A percentile compares a stretch with the other conserved stretches of the same genome.
Evolutionary conservation across 2,329 filamentous ascomycete genomes (phyloP).

Genomic region (Cordyceps militaris): DNA sequence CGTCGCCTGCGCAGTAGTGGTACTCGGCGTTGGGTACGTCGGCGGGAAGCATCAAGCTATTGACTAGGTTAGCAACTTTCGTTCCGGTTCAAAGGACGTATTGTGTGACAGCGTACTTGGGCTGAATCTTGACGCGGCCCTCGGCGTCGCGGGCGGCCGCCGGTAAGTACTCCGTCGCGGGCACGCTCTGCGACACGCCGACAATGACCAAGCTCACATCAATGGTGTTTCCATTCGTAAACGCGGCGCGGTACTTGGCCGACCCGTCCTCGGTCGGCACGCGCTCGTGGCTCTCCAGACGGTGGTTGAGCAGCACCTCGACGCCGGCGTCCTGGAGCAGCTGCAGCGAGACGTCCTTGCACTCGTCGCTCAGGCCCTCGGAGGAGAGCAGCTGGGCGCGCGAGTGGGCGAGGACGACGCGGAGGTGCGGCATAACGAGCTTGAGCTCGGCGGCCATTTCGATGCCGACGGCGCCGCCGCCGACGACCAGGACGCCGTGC

Average conservation of each 20-base stretch:
- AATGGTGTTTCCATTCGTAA: constrained; percentile 53
- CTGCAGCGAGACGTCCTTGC: constrained; percentile 54
- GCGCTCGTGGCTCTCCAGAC: constrained; percentile 43
- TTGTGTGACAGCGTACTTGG: constrained; percentile 35
- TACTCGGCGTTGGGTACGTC: constrained; percentile 47
- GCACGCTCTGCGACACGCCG: constrained; percentile 56
- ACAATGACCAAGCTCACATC: constrained; percentile 59
- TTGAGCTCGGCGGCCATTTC: constrained; percentile 79
- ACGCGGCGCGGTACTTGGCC: constrained; percentile 41
- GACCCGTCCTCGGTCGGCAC: constrained; percentile 37
- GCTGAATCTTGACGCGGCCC: constrained; percentile 56
- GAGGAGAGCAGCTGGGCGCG: constrained; percentile 62
- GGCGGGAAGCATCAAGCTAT: constrained; percentile 47
- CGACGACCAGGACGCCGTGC: constrained; percentile 61
- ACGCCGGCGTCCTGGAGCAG: constrained; percentile 57
- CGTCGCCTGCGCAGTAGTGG: constrained; percentile 67
- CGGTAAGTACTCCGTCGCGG: constrained; percentile 59
- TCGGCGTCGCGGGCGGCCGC: constrained; percentile 50
- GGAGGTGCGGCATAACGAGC: constrained; percentile 52
- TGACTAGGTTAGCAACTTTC: neutral
- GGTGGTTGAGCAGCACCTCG: constrained; percentile 54
- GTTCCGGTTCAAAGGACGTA: neutral
- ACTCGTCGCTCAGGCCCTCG: constrained; percentile 63
- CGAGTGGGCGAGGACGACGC: constrained; percentile 68
- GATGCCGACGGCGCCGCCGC: constrained; percentile 70